Evolutionary conservation across 441 rosid species (phyloP), one percentile per base, ranked within the genome.

Genomic region (Eutrema salsugineum): DNA sequence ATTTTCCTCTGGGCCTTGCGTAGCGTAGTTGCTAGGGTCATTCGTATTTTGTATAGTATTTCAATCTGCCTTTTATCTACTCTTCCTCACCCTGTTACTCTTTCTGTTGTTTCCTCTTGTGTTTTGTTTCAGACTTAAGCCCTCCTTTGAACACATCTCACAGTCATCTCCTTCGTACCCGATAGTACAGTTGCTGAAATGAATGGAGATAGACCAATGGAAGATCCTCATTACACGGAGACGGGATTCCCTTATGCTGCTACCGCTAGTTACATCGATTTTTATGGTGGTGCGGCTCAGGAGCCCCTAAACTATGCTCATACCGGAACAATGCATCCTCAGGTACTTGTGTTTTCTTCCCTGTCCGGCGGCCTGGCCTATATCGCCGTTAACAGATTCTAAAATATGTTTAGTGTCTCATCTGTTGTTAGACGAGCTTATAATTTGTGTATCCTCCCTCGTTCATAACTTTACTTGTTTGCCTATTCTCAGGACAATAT

Each of bases 401-500:
- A 38, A 24, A 22, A 24, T 56, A 20, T 59, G 44, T 20, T 44
- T 44, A 30, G 14, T 11, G 9, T 55, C 63, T 30, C 48, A 27
- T 56, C 24, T n/a, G 15, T 47, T 70, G 39, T 9, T 36, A 36
- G 40, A 36, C 11, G 39, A 36, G 39, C 39, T 36, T 9, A 36
- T 10, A 11, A 10, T 36, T 36, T 36, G 11, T 36, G 40, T 10
- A 36, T 3, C 3, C 11, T 9, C 11, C n/a, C n/a, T 33, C 39
- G 2, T 35, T 35, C 71, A 46, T 71, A 36, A 36, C 67, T 66
- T 48, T 65, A 16, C 11, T 55, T 67, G 62, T 54, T 63, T 60
- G 59, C 62, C 43, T 76, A 15, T 60, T 57, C 55, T 65, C 84
- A 93, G 97, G 95, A 90, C 79, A 86, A 84, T 71, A 63, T 80